Base-by-base conservation (phyloP, 306 rosid genomes). In the Echinosophora koreensis region DNA sequence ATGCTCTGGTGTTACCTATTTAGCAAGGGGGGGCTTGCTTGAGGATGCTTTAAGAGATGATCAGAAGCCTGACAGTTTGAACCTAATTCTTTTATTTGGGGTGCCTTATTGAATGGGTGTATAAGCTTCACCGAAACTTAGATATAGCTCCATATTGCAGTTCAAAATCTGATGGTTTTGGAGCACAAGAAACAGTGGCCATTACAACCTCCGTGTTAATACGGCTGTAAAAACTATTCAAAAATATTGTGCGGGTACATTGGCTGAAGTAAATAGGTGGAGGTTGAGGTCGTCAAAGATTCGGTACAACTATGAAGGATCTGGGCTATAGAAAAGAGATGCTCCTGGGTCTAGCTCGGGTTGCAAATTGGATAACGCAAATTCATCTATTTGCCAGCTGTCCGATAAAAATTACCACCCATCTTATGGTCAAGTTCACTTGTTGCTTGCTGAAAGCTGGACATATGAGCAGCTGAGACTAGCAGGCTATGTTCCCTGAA, bases 331-430 rank as follows among this genome's bases (percentile, higher is more conserved):
- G 96, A 88, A 77, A 94, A 90, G 84, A 89, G 28, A 52, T 86
- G 82, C n/a, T 77, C 96, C 96, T 9, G 96, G 92, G 59, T 84
- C 89, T 17, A 94, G 96, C 82, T 94, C n/a, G 94, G 96, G 85
- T 92, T 42, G 98, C n/a, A 91, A 82, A 80, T 87, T 60, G n/a
- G 66, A 62, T 46, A 82, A 76, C n/a, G 70, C 80, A 73, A 80
- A 73, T 86, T 60, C 89, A 88, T 77, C 82, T 78, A 8, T 89
- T 94, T 81, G 83, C n/a, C 90, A 18, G 90, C 94, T 22, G n/a
- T 87, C 91, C 80, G 91, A 91, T 55, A 82, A 50, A 22, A n/a
- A n/a, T n/a, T 84, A 77, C 74, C 93, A 90, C 69, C 85, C 87
- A 37, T 77, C 80, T 82, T 90, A 83, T 52, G 64, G 71, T 69